These are phyloP conservation scores for Remersonia thermophila DNA, from an alignment of 2,329 filamentous ascomycete species.

Conservation along the genomic window DNA sequence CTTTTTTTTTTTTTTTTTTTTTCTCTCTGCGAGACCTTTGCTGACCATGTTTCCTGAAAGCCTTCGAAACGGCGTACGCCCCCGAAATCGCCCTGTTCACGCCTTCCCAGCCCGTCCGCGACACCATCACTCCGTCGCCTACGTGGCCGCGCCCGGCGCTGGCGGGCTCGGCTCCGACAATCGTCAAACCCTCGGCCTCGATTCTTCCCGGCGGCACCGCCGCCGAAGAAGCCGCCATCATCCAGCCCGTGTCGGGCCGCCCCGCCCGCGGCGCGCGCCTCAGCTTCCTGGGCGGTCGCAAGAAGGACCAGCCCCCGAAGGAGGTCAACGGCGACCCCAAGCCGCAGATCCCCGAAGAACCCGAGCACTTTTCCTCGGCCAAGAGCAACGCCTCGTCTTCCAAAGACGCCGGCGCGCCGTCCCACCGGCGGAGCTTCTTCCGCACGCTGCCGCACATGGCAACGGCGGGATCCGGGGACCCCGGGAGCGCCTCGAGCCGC, in stretches of 20 bases:
- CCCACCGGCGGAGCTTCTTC: slow-evolving; percentile 34
- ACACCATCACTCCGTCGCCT: slow-evolving; percentile 31
- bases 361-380: background rate
- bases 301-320: slow-evolving; percentile 27
- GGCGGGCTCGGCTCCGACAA: slow-evolving; percentile 3
- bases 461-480: background rate
- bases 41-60: slow-evolving; percentile 24
- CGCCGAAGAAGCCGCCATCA: slow-evolving; percentile 37
- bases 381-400: background rate
- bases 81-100: slow-evolving; percentile 53
- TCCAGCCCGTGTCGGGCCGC: slow-evolving; percentile 39
- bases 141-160: slow-evolving; percentile 39
- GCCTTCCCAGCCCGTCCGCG: slow-evolving; percentile 33
- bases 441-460: slow-evolving; percentile 20
- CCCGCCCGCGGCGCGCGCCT: slow-evolving; percentile 39
- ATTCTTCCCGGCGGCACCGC: slow-evolving; percentile 17
- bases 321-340: slow-evolving; percentile 6
- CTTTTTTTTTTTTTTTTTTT: too few relatives aligned
- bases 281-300: slow-evolving; percentile 44
- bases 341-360: slow-evolving; percentile 4
- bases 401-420: slow-evolving; percentile 2
- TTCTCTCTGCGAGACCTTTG: too few relatives aligned
- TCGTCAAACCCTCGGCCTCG: background rate
- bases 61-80: slow-evolving; percentile 50
- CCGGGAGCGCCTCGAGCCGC: background rate